A percentile compares a stretch with the other conserved stretches of the same genome.
These are phyloP conservation scores for Penicillium angulare DNA, from an alignment of 495 filamentous ascomycete species.

Conservation along the genomic window DNA sequence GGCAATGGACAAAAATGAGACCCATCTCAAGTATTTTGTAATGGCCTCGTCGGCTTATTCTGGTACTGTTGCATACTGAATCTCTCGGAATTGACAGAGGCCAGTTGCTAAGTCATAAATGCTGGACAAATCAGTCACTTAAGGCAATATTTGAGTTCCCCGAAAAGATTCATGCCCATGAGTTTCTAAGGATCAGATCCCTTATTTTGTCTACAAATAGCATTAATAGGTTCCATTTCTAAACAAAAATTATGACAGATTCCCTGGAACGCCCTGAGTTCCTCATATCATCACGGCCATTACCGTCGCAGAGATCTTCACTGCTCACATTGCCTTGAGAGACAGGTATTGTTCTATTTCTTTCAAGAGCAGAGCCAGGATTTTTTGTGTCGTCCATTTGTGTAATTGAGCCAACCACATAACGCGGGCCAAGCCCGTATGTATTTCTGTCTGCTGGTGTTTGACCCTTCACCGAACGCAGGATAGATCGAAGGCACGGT, in stretches of 20 bases:
- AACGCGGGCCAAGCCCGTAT: constrained; percentile 13
- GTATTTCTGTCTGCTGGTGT: constrained; percentile 9
- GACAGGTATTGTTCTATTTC: constrained; percentile 10
- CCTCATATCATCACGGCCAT: constrained; percentile 1
- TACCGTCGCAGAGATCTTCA: constrained; percentile 10
- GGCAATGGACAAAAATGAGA: no score
- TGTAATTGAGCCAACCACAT: constrained; percentile 3
- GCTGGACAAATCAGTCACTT: no score
- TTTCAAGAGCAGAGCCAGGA: constrained; percentile 9
- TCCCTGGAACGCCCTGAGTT: constrained; percentile 1
- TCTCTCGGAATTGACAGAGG: no score
- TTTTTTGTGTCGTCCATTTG: constrained; percentile 4
- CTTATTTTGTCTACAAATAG: no score
- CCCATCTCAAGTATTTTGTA: no score
- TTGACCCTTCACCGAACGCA: constrained; percentile 8
- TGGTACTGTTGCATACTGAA: no score
- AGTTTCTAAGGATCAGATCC: no score
- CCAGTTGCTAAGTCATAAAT: no score
- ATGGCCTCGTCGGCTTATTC: no score
- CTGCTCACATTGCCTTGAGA: constrained; percentile 9
- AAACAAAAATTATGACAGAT: constrained; percentile 10
- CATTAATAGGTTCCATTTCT: no score
- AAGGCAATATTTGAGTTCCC: no score
- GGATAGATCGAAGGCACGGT: constrained; percentile 26
- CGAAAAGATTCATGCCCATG: no score